Evolutionary conservation across 2,329 filamentous ascomycete species (phyloP).

Genomic region (Aspergillus pseudotamarii): DNA sequence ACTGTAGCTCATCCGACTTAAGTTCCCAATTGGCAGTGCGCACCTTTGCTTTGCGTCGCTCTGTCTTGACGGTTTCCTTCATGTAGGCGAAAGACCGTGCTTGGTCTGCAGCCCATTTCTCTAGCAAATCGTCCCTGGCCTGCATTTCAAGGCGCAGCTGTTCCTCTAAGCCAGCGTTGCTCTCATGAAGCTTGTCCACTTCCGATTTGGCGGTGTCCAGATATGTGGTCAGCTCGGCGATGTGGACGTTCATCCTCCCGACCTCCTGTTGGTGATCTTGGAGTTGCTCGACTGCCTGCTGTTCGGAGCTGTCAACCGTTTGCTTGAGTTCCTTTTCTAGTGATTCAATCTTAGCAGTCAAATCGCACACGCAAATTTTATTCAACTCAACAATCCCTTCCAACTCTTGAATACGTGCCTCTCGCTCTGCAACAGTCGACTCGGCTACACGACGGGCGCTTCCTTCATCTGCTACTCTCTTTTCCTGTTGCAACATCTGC

Average conservation of each 20-base stretch:
- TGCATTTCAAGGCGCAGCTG: constrained; percentile 42
- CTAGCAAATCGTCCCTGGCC: constrained; percentile 35
- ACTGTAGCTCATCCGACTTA: constrained; percentile 40
- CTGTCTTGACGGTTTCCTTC: constrained; percentile 41
- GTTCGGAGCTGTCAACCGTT: constrained; percentile 26
- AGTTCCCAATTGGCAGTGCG: constrained; percentile 45
- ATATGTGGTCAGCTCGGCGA: constrained; percentile 44
- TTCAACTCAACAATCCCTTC: constrained; percentile 39
- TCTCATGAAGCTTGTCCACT: constrained; percentile 36
- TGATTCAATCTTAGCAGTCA: constrained; percentile 37
- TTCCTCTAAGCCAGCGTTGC: constrained; percentile 40
- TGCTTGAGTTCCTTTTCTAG: constrained; percentile 35
- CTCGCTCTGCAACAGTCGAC: constrained; percentile 35
- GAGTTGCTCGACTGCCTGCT: constrained; percentile 25
- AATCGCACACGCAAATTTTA: constrained; percentile 35
- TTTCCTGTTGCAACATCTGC: constrained; percentile 37
- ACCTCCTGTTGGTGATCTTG: constrained; percentile 38
- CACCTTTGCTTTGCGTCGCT: constrained; percentile 44
- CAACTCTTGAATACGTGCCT: constrained; percentile 40
- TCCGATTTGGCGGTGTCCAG: constrained; percentile 40
- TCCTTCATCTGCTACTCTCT: constrained; percentile 37
- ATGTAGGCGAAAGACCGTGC: constrained; percentile 36
- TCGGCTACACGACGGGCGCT: constrained; percentile 39
- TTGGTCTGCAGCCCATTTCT: constrained; percentile 39
- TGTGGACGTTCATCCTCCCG: constrained; percentile 44